Evolutionary conservation across 257 asterid genomes (phyloP), one percentile per base, ranked within the genome.

Genomic region (Lycium ferocissimum): DNA sequence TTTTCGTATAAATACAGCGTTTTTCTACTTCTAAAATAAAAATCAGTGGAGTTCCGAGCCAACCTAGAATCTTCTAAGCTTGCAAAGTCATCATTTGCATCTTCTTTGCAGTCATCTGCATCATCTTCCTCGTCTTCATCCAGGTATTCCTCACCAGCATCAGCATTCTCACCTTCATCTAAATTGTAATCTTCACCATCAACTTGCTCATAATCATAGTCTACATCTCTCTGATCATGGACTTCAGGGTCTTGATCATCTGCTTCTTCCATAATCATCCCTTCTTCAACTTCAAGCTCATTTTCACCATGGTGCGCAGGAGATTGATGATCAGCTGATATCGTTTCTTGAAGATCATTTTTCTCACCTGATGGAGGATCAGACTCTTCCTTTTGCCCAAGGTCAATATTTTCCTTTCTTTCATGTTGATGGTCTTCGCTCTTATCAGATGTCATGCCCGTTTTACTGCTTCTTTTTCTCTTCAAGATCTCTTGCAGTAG

Each of bases 401-500:
- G 86, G 85, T 37, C 37, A 84, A 76, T n/a, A 26, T 79, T 75
- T 17, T 83, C 88, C 33, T 65, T 84, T 78, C 22, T 85, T 87
- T 71, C 87, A 26, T 75, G 85, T 54, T 79, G 86, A 66, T 81
- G 85, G 78, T 83, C 92, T 79, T 53, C 82, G 86, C 37, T 56
- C 63, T 26, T 54, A 56, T 66, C 88, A 56, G 62, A 86, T 33
- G 43, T 72, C 82, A 85, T 84, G 65, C 61, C 59, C 49, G 72
- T 85, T 87, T 84, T 95, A 61, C 38, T 67, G 85, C 94, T 89
- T 87, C 89, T 91, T 90, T 95, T 95, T 70, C 97, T 93, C 90
- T 93, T 95, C 85, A 95, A 89, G 86, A 95, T 95, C 91, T 94
- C 98, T 73, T 91, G 84, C 45, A 95, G 92, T n/a, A 98, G 96